Base-by-base conservation (phyloP, 768 basidiomycete species). In the Mycena chlorophos region DNA sequence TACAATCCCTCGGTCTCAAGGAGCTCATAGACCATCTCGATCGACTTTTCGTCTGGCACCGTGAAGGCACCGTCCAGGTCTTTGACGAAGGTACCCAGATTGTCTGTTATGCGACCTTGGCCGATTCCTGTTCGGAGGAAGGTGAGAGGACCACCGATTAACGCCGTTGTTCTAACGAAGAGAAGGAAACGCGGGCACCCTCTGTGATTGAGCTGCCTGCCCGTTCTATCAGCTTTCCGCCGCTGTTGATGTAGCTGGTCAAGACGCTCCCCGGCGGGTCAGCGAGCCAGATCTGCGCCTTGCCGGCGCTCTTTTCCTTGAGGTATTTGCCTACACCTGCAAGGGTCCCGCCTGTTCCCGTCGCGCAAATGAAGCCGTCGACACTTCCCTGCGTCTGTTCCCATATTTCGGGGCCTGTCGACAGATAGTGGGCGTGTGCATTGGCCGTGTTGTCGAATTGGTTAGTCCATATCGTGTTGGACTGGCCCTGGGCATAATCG, bases 361-460 rank as follows among this genome's bases (percentile, higher is more conserved):
- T 98, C 20, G 93, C 74, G 67, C 95, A 98, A 52, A 92, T 81
- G 74, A 99, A 99, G n/a, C 79, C 97, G 65, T 97, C 89, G 1
- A 98, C 56, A 14, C 80, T 74, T 2, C 91, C 93, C 31, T 76
- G 63, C 2, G 86, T 93, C 70, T 98, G 96, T 50, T 84, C 83
- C 93, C 93, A 97, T 50, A 99, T 95, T 73, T 99, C 97, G 0
- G 97, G 97, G 1, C 96, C 97, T 3, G 96, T 99, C 3, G 93
- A 84, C 34, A 76, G 67, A 69, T 95, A 97, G 69, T 99, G 97
- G 19, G 86, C 88, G 20, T 86, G 64, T 16, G 95, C 85, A 68
- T 99, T 99, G 19, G 96, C 93, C 23, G 79, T 85, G 73, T 98
- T 98, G 74, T 98, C 96, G 66, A 99, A 98, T 72, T 99, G 97